Evolutionary conservation across 208 protist genomes (phyloP).

Genomic region (Crithidia fasciculata): DNA sequence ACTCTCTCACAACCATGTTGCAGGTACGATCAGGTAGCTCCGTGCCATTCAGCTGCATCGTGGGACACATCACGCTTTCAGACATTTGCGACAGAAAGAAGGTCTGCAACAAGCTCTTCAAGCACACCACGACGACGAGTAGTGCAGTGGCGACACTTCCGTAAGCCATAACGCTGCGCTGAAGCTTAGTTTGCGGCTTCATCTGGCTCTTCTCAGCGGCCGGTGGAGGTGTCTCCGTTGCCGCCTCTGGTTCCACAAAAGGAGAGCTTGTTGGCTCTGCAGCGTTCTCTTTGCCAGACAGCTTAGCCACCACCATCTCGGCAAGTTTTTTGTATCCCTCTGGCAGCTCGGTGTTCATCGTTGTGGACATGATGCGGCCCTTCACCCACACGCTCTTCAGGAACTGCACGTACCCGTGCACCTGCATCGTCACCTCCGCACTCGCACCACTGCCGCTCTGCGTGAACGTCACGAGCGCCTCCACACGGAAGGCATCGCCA

Average conservation of each 20-base stretch:
- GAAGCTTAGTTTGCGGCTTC: constrained; percentile 31
- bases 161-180: constrained; percentile 33
- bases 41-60: neutral
- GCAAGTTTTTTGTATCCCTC: constrained; percentile 53
- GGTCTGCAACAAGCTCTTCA: constrained; percentile 31
- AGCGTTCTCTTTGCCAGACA: constrained; percentile 14
- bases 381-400: constrained; percentile 52
- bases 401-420: constrained; percentile 57
- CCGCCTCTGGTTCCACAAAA: neutral
- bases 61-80: constrained; percentile 1
- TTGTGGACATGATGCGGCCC: constrained; percentile 47
- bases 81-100: constrained; percentile 17
- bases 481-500: constrained; percentile 60
- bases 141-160: constrained; percentile 20
- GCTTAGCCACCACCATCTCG: constrained; percentile 39
- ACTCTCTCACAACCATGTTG: constrained; percentile 27
- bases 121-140: constrained; percentile 31
- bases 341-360: constrained; percentile 50
- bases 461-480: constrained; percentile 52
- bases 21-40: constrained; percentile 6
- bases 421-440: constrained; percentile 50
- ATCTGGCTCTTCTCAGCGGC: constrained; percentile 1
- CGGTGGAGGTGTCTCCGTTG: neutral
- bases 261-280: neutral
- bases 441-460: constrained; percentile 38